Conservation (phyloP, 2,329 filamentous ascomycete genomes). For the Tolypocladium cylindrosporum region DNA sequence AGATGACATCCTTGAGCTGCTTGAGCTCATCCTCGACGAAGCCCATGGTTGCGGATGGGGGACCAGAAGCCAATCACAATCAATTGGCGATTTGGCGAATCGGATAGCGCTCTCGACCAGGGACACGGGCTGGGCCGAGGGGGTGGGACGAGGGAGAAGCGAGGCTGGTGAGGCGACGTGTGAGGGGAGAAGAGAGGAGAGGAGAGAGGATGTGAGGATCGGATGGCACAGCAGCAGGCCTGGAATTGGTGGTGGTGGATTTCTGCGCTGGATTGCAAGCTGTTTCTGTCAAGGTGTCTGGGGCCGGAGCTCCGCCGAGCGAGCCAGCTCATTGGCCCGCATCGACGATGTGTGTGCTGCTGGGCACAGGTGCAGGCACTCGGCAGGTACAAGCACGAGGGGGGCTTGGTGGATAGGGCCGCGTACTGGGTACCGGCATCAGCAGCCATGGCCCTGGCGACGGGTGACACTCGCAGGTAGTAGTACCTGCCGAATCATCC, state of each 20-base stretch:
- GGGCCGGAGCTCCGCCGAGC: background rate
- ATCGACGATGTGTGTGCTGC: background rate
- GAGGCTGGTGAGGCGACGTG: background rate
- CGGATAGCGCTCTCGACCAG: background rate
- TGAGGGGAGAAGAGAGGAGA: slow-evolving; percentile 3
- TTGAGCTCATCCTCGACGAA: slow-evolving; percentile 79
- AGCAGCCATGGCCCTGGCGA: background rate
- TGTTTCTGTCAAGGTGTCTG: background rate
- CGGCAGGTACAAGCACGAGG: background rate
- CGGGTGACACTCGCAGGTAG: background rate
- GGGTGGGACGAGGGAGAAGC: background rate
- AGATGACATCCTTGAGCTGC: slow-evolving; percentile 74
- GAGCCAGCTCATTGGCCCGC: background rate
- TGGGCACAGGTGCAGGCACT: background rate
- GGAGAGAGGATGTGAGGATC: background rate
- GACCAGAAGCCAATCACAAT: background rate
- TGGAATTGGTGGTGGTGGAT: background rate
- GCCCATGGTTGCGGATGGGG: slow-evolving; percentile 57
- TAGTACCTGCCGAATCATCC: background rate
- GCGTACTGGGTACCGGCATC: background rate
- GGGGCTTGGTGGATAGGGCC: background rate
- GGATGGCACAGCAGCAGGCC: background rate
- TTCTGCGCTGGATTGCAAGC: background rate
- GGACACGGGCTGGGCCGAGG: background rate
- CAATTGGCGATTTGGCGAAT: background rate